Percentiles rank a stretch among this genome's conserved stretches.
phyloP scores from a whole-genome alignment of 495 filamentous ascomycete genomes.

The Chaetomidium leptoderma region DNA sequence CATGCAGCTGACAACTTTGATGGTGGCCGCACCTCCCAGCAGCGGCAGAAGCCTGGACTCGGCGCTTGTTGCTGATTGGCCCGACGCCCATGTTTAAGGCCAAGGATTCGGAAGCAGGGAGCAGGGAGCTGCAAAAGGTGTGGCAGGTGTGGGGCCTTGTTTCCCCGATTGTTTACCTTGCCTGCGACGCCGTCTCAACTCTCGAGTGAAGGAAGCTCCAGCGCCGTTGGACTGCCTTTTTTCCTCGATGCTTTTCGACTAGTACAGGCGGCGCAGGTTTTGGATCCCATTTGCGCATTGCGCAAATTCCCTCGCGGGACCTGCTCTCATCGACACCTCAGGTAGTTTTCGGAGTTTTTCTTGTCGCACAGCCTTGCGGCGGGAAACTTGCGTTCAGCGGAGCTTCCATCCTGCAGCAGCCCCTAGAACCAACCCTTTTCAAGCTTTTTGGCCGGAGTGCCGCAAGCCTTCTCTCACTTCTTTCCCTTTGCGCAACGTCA shows the following conservation, averaged over 20 bases:
- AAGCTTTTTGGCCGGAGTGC: slow-evolving; percentile 4
- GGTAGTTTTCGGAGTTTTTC: not conserved
- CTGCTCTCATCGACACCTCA: not conserved
- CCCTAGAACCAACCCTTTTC: not conserved
- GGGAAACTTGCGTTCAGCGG: not conserved
- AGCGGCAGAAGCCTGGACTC: not conserved
- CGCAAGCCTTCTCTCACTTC: not conserved
- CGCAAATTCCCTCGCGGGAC: not conserved
- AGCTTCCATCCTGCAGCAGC: slow-evolving; percentile 6
- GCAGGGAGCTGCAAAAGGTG: slow-evolving; percentile 2
- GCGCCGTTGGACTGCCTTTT: not conserved
- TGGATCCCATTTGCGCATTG: not conserved
- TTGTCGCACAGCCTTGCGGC: not conserved
- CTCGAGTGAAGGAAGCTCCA: not conserved
- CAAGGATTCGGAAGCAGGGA: not conserved
- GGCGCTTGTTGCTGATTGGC: not conserved
- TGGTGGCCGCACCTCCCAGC: slow-evolving; percentile 1
- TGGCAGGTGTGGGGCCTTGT: slow-evolving; percentile 7
- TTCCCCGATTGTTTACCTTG: slow-evolving; percentile 4
- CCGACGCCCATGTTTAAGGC: not conserved
- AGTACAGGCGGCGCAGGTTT: slow-evolving; percentile 10
- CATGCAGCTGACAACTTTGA: slow-evolving; percentile 9
- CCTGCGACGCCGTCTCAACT: slow-evolving; percentile 2
- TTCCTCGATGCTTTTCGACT: not conserved
- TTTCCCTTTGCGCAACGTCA: slow-evolving; percentile 10